A percentile compares a stretch with the other conserved stretches of the same genome.
phyloP scores from a whole-genome alignment of 129 eudicot genomes.

The Chrysanthemum lavandulifolium region DNA sequence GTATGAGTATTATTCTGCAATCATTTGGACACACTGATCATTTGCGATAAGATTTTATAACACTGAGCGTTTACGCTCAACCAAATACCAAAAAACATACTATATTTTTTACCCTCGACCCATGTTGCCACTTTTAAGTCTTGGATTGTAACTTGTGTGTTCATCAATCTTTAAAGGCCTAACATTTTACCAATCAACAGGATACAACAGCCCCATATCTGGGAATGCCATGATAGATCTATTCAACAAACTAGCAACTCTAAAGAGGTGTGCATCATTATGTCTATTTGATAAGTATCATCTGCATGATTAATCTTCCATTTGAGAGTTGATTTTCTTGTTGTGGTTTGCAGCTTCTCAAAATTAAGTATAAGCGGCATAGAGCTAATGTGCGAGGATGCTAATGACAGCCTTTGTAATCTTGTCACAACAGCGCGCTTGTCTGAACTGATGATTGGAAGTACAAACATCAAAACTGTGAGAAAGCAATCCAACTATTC shows the following conservation, averaged over 20 bases:
- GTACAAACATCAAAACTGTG: conserved; percentile 75
- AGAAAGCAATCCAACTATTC: conserved; percentile 23
- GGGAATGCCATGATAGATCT: conserved; percentile 56
- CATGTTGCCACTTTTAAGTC: neutral
- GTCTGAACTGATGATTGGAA: conserved; percentile 76
- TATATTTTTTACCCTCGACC: neutral
- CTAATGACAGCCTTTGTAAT: conserved; percentile 76
- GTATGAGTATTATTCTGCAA: too few relatives aligned
- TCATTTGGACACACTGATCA: too few relatives aligned
- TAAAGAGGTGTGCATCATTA: conserved; percentile 49
- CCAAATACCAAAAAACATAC: neutral
- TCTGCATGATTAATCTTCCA: neutral
- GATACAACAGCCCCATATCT: conserved; percentile 71
- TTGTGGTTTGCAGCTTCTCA: conserved; percentile 55
- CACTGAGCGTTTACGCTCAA: neutral
- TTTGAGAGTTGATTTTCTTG: conserved; percentile 4
- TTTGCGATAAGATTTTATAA: too few relatives aligned
- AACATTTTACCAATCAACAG: conserved; percentile 44
- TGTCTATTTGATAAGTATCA: neutral
- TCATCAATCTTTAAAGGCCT: conserved; percentile 8
- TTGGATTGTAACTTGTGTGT: neutral
- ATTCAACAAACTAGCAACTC: conserved; percentile 64
- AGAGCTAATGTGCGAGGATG: conserved; percentile 58
- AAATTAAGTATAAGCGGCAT: conserved; percentile 71
- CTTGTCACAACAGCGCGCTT: conserved; percentile 56